Base-by-base conservation (phyloP, 2,329 filamentous ascomycete species). In the Claviceps fusiformis region DNA sequence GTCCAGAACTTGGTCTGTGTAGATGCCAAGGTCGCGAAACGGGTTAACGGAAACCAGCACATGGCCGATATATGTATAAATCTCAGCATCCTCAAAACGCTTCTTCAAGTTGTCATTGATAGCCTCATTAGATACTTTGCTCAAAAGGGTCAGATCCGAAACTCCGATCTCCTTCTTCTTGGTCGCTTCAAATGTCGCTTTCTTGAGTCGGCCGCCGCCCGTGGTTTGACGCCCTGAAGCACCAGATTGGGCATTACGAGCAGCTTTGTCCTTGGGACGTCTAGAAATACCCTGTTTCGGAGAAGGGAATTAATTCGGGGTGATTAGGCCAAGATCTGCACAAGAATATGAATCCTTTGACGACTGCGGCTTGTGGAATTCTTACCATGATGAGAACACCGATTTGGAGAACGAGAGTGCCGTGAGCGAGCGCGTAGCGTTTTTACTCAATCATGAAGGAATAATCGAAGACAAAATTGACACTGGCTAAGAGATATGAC, bases 141-240 rank as follows among this genome's bases (percentile, higher is more conserved):
- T 96, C 68, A 98, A 86, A 65, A 98, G 78, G 4, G 93, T 98
- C 69, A 98, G 80, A 77, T 98, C 93, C 55, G 93, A 96, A 54
- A 98, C 93, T 62, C 93, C 93, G 63, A 98, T 93, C 73, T 98
- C 91, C 81, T 95, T 97, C 84, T 97, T 98, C 80, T 97, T 97
- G 61, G 85, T 88, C 58, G 84, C 89, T 70, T 98, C 93, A 73
- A 95, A 98, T 58, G 88, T 89, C 60, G 93, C 93, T 75, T 97
- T 97, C 74, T 91, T 92, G 63, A 95, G 89, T 72, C 88, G 89
- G 59, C 83, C 70, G 59, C 65, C 70, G 63, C 65, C 70, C 58
- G 63, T 65, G 55, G 62, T 62, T 17, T 57, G 58, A 56, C 64
- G 67, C 59, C 67, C 69, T 55, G 69, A 70, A 45, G 68, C 67